Percentiles rank a stretch among this genome's conserved stretches.
Evolutionary conservation across 2,329 filamentous ascomycete genomes (phyloP).

Genomic region (Trichophyton schoenleinii): DNA sequence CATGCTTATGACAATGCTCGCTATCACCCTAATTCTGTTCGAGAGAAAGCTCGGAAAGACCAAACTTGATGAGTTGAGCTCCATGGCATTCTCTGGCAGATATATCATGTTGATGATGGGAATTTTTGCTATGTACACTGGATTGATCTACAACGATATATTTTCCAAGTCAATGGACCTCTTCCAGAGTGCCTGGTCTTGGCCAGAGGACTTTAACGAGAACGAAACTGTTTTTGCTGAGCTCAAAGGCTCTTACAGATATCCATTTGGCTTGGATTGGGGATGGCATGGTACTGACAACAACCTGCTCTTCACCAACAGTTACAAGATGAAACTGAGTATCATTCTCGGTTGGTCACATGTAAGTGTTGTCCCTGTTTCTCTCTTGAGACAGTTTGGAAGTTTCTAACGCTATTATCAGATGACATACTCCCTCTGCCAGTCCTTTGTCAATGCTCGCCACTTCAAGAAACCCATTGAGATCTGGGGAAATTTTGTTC

Average conservation of each 20-base stretch:
- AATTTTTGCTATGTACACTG: constrained; percentile 91
- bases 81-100: constrained; percentile 96
- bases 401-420: constrained; percentile 16
- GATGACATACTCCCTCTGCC: constrained; percentile 96
- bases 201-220: constrained; percentile 55
- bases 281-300: constrained; percentile 96
- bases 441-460: constrained; percentile 82
- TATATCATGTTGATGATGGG: constrained; percentile 99
- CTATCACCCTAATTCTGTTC: constrained; percentile 89
- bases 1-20: constrained; percentile 70
- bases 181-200: constrained; percentile 84
- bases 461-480: constrained; percentile 94
- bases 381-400: not conserved
- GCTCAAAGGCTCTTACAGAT: constrained; percentile 65
- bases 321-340: constrained; percentile 99
- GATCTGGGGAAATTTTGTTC: constrained; percentile 93
- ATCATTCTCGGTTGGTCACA: constrained; percentile 94
- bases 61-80: constrained; percentile 93
- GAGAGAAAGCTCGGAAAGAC: constrained; percentile 69
- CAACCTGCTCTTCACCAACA: constrained; percentile 89
- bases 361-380: constrained; percentile 25
- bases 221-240: constrained; percentile 53
- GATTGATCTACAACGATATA: constrained; percentile 92
- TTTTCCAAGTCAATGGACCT: constrained; percentile 89
- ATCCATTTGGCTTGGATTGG: constrained; percentile 92